Percentiles rank a stretch among this genome's conserved stretches.
Conservation (phyloP, 2,329 filamentous ascomycete species). For the Neofusicoccum parvum region DNA sequence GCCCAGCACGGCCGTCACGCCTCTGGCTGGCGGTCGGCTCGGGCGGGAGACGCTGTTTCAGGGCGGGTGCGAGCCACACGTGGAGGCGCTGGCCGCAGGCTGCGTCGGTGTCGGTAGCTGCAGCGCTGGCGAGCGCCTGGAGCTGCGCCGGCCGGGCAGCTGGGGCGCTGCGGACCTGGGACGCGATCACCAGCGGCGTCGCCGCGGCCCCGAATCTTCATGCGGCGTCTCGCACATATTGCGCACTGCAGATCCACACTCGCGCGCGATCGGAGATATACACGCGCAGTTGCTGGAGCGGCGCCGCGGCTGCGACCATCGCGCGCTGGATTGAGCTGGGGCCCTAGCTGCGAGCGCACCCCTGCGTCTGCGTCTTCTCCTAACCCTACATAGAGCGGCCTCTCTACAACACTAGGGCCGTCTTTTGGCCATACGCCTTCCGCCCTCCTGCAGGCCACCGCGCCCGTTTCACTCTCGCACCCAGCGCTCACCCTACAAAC, state of each 20-base stretch:
- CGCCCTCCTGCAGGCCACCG: slow-evolving; percentile 19
- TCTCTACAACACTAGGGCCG: slow-evolving; percentile 20
- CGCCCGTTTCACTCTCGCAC: slow-evolving; percentile 19
- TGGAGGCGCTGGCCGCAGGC: not conserved
- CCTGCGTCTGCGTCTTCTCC: slow-evolving; percentile 6
- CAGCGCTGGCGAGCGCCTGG: not conserved
- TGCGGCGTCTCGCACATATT: slow-evolving; percentile 14
- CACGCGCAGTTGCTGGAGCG: slow-evolving; percentile 15
- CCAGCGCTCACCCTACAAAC: slow-evolving; percentile 18
- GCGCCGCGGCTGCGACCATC: slow-evolving; percentile 17
- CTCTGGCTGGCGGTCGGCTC: slow-evolving; percentile 7
- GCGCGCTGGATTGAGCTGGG: slow-evolving; percentile 14
- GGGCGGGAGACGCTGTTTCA: slow-evolving; percentile 13
- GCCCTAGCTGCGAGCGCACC: slow-evolving; percentile 11
- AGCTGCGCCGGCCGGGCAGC: not conserved
- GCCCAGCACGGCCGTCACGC: not conserved
- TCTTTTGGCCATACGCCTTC: slow-evolving; percentile 19
- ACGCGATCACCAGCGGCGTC: not conserved
- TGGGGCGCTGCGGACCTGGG: not conserved
- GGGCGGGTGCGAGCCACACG: not conserved
- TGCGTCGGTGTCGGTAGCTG: not conserved
- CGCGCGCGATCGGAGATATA: slow-evolving; percentile 19
- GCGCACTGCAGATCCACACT: slow-evolving; percentile 9
- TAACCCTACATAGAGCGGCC: slow-evolving; percentile 11
- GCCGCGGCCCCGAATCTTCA: slow-evolving; percentile 6